phyloP scores from a whole-genome alignment of 2,329 filamentous ascomycete genomes.

The Neonectria coccinea region DNA sequence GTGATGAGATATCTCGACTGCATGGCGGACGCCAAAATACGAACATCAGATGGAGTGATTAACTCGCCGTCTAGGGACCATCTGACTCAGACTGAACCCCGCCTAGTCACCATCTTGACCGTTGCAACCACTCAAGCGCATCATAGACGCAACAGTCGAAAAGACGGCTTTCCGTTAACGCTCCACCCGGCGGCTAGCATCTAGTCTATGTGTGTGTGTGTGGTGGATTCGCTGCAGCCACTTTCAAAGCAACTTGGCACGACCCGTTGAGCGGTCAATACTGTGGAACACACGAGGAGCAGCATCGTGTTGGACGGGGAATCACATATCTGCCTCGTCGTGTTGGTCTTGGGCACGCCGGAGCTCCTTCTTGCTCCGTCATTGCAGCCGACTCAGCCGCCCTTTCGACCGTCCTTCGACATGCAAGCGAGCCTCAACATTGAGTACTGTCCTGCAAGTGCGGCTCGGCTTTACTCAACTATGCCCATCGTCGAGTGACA shows the following conservation, averaged over 20 bases:
- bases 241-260: not conserved
- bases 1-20: not conserved
- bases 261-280: constrained; percentile 1
- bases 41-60: not conserved
- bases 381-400: constrained; percentile 18
- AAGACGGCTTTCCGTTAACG: not conserved
- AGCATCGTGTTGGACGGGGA: constrained; percentile 3
- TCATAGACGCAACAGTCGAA: not conserved
- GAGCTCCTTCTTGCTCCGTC: not conserved
- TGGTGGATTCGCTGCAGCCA: constrained; percentile 6
- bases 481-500: constrained; percentile 22
- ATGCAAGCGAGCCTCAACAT: constrained; percentile 12
- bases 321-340: not conserved
- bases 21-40: no score
- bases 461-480: constrained; percentile 14
- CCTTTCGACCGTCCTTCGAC: constrained; percentile 9
- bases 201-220: not conserved
- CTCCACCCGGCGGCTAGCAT: not conserved
- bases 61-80: not conserved
- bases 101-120: not conserved
- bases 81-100: not conserved
- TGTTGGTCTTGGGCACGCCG: not conserved
- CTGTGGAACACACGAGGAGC: not conserved
- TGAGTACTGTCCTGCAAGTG: constrained; percentile 10
- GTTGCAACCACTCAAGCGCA: not conserved